Base-by-base conservation (phyloP, 129 eudicot genomes). In the Gnaphalium uliginosum region DNA sequence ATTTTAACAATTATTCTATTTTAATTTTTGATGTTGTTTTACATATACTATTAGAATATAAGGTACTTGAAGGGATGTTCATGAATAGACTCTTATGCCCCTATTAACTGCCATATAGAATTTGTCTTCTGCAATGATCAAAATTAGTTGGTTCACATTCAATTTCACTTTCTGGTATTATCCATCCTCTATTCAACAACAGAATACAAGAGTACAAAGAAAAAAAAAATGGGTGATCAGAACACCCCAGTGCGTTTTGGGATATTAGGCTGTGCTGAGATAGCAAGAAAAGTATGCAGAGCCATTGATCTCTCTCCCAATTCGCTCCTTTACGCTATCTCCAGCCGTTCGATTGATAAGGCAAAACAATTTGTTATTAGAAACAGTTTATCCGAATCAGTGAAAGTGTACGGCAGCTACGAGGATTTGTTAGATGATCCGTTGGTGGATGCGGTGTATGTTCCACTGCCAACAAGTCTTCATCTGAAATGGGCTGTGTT, bases 401-500 rank as follows among this genome's bases (percentile, higher is more conserved):
- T 86, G 26, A 83, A 81, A 77, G 54, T 86, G 9, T 93, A 88
- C 6, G 92, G 92, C 4, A 83, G 80, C 82, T 93, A 93, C 39
- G 78, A 65, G 5, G 90, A 83, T 57, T 41, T 90, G 62, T 78
- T 93, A 48, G 83, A 90, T 26, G 96, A 93, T 67, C 84, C 83
- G 8, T 33, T 3, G 22, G 95, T 90, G 25, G 98, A 93, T 62
- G 98, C 88, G 2, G 92, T 93, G 17, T 93, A 93, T 54, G 78
- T 93, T 78, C 98, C 98, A 8, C 60, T 93, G 68, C 98, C 98
- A 32, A 93, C 96, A 27, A 86, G 82, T 74, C 87, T 92, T 72
- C 98, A 92, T 60, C 48, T 86, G 39, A 58, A 85, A 27, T 93
- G 98, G 98, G 96, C 92, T 41, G 81, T 86, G 6, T 60, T 86